These are phyloP conservation scores for Bjerkandera adusta DNA, from an alignment of 1,284 basidiomycete species.

Conservation along the genomic window DNA sequence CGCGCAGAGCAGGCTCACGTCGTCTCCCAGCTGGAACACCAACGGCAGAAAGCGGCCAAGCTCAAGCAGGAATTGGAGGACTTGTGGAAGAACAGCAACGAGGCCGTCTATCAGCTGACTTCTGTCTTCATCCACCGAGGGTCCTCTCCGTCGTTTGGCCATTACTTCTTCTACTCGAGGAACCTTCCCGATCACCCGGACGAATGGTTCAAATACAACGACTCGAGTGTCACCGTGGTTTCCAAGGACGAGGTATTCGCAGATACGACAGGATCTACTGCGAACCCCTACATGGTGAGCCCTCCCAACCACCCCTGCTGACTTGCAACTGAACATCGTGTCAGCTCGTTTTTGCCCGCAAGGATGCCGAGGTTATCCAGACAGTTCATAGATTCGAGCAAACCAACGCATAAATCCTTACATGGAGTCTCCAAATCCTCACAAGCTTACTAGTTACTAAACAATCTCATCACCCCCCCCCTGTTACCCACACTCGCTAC, in stretches of 20 bases:
- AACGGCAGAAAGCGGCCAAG: constrained; percentile 50
- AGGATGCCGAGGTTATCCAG: constrained; percentile 69
- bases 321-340: background rate
- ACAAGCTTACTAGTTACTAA: too few species aligned
- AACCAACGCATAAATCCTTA: background rate
- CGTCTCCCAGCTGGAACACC: constrained; percentile 56
- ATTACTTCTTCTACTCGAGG: constrained; percentile 89
- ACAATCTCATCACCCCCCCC: too few species aligned
- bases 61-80: constrained; percentile 74
- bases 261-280: constrained; percentile 78
- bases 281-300: constrained; percentile 79
- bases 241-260: constrained; percentile 75
- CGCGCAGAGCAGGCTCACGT: constrained; percentile 52
- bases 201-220: constrained; percentile 95
- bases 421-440: too few species aligned
- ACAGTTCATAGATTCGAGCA: constrained; percentile 66
- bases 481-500: too few species aligned
- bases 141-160: constrained; percentile 77
- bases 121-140: constrained; percentile 97
- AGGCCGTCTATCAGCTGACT: constrained; percentile 86
- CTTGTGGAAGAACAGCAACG: constrained; percentile 72
- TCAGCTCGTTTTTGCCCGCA: constrained; percentile 79
- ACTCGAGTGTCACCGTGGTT: constrained; percentile 76
- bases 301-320: background rate
- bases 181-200: constrained; percentile 74